Evolutionary conservation across 768 basidiomycete species (phyloP), one percentile per base, ranked within the genome.

Genomic region (Boletus insuetus): DNA sequence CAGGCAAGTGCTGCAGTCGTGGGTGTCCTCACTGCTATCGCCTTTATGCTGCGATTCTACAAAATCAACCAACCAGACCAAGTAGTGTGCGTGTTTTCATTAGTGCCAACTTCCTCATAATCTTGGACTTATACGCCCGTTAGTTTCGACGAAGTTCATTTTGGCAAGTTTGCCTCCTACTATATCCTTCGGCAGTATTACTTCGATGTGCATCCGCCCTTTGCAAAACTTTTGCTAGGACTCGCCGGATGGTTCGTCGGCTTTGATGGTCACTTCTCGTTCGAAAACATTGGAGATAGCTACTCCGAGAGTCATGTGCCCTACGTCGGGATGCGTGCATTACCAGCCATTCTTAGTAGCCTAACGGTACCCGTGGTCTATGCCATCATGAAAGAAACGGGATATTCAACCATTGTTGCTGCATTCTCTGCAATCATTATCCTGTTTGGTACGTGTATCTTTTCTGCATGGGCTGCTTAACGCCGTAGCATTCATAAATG

Each of bases 141-240:
- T 62, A 95, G 93, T 46, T 98, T 98, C 68, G 95, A 98, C 69
- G 95, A 98, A 74, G 96, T 98, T 13, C 96, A 98, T 69, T 98
- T 98, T 68, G 96, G 96, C 58, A 97, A 98, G 73, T 99, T 99
- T 69, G 95, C 97, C 13, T 84, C 91, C 6, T 91, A 94, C 73
- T 99, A 99, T 73, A 86, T 98, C 68, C 76, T 76, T 44, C 82
- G 96, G 60, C 84, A 97, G 73, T 99, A 98, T 77, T 98, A 98
- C 75, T 99, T 99, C 77, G 97, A 99, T 69, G 96, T 99, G 9
- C 97, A 99, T 66, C 97, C 97, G 37, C 97, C 97, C 3, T 83
- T 98, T 49, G 95, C 97, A 40, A 99, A 99, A 71, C 81, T 99
- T 56, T 79, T 99, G 24, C 92, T 96, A 66, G 97, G 87, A 40